Base-by-base conservation (phyloP, 257 asterid species). In the Rauvolfia tetraphylla region DNA sequence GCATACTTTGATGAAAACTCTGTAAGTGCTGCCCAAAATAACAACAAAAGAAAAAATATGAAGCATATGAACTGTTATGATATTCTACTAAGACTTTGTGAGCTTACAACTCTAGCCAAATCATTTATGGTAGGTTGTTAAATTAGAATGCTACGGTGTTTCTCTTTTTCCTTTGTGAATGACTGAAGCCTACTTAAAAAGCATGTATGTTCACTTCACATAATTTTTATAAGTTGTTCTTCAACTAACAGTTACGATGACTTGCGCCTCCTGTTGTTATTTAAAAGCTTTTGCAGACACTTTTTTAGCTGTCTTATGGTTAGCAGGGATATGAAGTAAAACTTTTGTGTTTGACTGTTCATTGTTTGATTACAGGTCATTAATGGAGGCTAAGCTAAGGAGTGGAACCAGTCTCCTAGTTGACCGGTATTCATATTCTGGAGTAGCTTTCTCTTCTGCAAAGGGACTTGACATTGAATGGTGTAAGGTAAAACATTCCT, bases 361-460 rank as follows among this genome's bases (percentile, higher is more conserved):
- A 11, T 68, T 31, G 17, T 69, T 51, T 68, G 61, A 54, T 65
- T 76, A 49, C 81, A 92, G 99, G 80, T 83, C 92, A 34, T 71
- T 90, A 81, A 95, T 93, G 98, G 96, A 93, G 79, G 87, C 89
- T 54, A 90, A 90, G 88, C 82, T 93, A 77, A 90, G 86, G 86
- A 85, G 90, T 81, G 95, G 95, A 79, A 90, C 96, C 67, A 87
- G 93, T 42, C 91, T 93, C 72, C 88, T 93, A 18, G 87, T 91
- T 68, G 97, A 93, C 77, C 96, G 98, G 33, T 93, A 93, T 81
- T 88, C 97, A 62, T 91, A 85, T 81, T 91, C 98, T 39, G 97
- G 98, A 75, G 96, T 93, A 80, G 97, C 98, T 80, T 91, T 93
- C 86, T 91, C 98, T 72, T 86, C 96, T 70, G 93, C 98, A 76